phyloP scores from a whole-genome alignment of 345 rosid genomes.

The Citrus mangshanensis region DNA sequence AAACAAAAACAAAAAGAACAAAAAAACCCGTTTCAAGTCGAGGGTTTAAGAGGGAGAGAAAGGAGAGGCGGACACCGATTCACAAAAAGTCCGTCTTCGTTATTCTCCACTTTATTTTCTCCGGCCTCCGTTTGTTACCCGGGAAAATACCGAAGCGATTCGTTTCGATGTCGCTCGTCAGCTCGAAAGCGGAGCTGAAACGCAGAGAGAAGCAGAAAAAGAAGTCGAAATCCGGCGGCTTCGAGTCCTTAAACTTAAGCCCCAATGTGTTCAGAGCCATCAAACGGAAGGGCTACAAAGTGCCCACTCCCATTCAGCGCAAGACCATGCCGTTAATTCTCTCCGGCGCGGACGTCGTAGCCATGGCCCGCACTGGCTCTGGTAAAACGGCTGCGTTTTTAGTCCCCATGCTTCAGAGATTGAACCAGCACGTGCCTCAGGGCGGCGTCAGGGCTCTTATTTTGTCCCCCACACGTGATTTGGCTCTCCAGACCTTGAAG shows the following conservation, averaged over 20 bases:
- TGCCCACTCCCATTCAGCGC: constrained; percentile 95
- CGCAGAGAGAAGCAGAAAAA: constrained; percentile 62
- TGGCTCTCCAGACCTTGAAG: constrained; percentile 93
- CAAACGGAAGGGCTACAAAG: constrained; percentile 85
- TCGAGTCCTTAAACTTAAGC: constrained; percentile 80
- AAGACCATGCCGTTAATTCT: constrained; percentile 97
- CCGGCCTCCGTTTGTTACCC: neutral
- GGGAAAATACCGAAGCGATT: neutral
- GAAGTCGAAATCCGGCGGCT: constrained; percentile 94
- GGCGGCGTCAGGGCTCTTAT: constrained; percentile 84
- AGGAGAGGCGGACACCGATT: neutral
- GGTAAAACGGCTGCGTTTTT: constrained; percentile 97
- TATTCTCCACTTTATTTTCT: neutral
- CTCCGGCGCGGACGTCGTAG: constrained; percentile 88
- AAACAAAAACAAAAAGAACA: too few species aligned
- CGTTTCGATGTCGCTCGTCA: constrained; percentile 28
- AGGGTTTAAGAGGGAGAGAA: neutral
- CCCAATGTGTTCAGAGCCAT: constrained; percentile 68
- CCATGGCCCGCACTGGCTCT: constrained; percentile 98
- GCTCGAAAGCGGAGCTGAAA: constrained; percentile 80
- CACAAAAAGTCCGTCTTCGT: neutral
- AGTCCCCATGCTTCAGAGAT: constrained; percentile 86
- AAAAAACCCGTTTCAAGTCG: neutral
- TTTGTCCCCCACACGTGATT: constrained; percentile 89
- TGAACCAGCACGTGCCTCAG: constrained; percentile 76